Conservation (phyloP, 2,329 filamentous ascomycete genomes). For the Tothia fuscella region DNA sequence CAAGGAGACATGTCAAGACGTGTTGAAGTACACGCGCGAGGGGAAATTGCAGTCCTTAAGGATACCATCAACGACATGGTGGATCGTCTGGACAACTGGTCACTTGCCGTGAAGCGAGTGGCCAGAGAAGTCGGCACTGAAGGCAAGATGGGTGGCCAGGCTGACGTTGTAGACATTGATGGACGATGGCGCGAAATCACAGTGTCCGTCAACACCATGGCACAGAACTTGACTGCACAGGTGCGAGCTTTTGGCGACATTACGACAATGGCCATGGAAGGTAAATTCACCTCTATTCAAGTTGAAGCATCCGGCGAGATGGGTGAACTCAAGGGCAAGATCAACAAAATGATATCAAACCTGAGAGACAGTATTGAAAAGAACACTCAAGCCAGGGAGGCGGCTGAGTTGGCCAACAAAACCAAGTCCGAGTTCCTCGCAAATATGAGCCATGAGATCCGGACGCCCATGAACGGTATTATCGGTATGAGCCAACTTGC, state of each 20-base stretch:
- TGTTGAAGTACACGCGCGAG: slow-evolving; percentile 88
- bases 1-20: slow-evolving; percentile 93
- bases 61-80: slow-evolving; percentile 99
- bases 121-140: slow-evolving; percentile 95
- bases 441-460: slow-evolving; percentile 98
- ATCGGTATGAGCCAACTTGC: slow-evolving; percentile 97
- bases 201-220: slow-evolving; percentile 90
- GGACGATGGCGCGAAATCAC: slow-evolving; percentile 98
- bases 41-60: slow-evolving; percentile 86
- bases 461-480: slow-evolving; percentile 95
- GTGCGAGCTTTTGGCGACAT: slow-evolving; percentile 97
- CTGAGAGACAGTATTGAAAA: slow-evolving; percentile 90
- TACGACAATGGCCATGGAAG: slow-evolving; percentile 92
- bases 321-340: slow-evolving; percentile 97
- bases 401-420: slow-evolving; percentile 91
- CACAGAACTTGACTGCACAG: slow-evolving; percentile 76
- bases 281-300: slow-evolving; percentile 93
- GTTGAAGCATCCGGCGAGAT: slow-evolving; percentile 97
- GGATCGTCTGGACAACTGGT: slow-evolving; percentile 86
- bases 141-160: slow-evolving; percentile 96
- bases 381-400: slow-evolving; percentile 90
- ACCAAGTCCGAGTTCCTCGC: slow-evolving; percentile 97
- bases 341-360: slow-evolving; percentile 98
- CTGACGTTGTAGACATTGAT: slow-evolving; percentile 82
- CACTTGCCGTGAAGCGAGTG: slow-evolving; percentile 87